Conservation (phyloP, 352 stramenopile genomes). For the Peronospora belbahrii region DNA sequence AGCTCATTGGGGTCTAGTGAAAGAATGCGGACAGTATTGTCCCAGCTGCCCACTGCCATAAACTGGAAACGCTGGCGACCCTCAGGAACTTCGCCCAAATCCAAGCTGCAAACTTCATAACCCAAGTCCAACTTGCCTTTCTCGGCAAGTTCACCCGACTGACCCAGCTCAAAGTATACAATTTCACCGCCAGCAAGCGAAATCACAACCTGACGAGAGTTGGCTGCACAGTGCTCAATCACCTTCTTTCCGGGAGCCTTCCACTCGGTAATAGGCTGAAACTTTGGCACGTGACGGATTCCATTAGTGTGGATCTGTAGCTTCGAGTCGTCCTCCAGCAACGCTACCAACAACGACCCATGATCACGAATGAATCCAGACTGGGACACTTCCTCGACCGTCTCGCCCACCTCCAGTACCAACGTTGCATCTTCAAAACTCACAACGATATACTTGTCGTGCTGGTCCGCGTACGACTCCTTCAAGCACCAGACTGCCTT, state of each 20-base stretch:
- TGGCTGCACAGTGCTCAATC: conserved; percentile 95
- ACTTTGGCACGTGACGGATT: conserved; percentile 93
- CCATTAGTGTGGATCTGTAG: conserved; percentile 94
- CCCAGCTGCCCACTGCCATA: conserved; percentile 92
- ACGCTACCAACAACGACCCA: conserved; percentile 91
- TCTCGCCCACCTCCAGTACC: conserved; percentile 95
- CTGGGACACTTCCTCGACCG: conserved; percentile 95
- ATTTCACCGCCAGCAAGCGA: conserved; percentile 93
- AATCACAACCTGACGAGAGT: conserved; percentile 95
- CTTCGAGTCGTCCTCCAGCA: conserved; percentile 93
- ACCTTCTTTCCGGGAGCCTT: conserved; percentile 95
- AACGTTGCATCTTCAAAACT: conserved; percentile 98
- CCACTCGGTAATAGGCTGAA: conserved; percentile 93
- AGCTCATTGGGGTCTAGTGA: conserved; percentile 91
- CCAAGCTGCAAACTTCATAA: conserved; percentile 96
- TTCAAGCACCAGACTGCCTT: conserved; percentile 94
- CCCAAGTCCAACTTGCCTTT: conserved; percentile 90
- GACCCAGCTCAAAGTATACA: conserved; percentile 98
- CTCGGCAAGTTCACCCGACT: conserved; percentile 90
- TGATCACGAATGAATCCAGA: conserved; percentile 92
- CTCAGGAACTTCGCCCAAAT: conserved; percentile 92
- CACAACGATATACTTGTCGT: conserved; percentile 97
- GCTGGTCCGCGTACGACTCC: conserved; percentile 63
- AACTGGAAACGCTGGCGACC: conserved; percentile 93
- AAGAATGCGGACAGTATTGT: conserved; percentile 90